Base-by-base conservation (phyloP, 2,329 filamentous ascomycete genomes). In the Fusarium oligoseptatum region DNA sequence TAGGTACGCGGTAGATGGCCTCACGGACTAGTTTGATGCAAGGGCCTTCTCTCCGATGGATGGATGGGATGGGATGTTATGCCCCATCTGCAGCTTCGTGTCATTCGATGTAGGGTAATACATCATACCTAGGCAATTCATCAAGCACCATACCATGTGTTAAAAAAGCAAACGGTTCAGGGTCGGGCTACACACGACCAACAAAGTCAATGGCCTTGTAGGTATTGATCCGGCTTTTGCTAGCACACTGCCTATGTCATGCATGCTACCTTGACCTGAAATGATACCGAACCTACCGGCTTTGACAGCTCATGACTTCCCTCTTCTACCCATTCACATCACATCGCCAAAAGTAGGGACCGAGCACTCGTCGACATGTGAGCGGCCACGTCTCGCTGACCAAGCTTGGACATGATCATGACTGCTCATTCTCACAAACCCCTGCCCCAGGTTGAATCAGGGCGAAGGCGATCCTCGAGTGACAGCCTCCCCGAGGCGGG, bases 51-150 rank as follows among this genome's bases (percentile, higher is more conserved):
- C 36, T 24, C 24, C 29, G 29, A 55, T 48, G 43, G 41, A 55
- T 48, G 43, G 41, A 15, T 17, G 48, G 48, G 27, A 29, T 29
- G 27, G 29, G 27, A n/a, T 63, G 14, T 39, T 45, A 55, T 52
- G 32, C 34, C 27, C 34, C 34, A 22, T 41, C 36, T 37, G 48
- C 32, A 8, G 4, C 39, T 24, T n/a, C 43, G 29, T 50, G 60
- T 39, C 43, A 52, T 55, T 39, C 27, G n/a, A 63, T 55, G 45
- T 34, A 64, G 60, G 60, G 60, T 64, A 55, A 55, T 52, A n/a
- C 60, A 63, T 55, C 22, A 52, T 63, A 32, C 22, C 45, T 27
- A 27, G 37, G 60, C 60, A 48, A 37, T 63, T 29, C 32, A 63
- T 22, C n/a, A 17, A 41, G 22, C 20, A 48, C 20, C 48, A 27